Conservation (phyloP, 148 eudicot genomes). For the Arctostaphylos glauca region DNA sequence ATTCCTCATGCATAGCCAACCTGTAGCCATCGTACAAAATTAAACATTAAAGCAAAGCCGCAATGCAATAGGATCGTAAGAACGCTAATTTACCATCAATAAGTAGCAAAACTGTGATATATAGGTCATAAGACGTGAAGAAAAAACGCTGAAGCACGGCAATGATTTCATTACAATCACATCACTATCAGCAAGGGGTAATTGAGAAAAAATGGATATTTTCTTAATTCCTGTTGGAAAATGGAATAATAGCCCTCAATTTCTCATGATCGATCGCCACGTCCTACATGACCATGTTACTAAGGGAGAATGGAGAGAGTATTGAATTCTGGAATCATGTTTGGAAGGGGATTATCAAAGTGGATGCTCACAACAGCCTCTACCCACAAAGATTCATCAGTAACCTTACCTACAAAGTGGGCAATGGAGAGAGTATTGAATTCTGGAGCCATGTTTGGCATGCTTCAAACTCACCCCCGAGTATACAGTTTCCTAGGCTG, state of each 20-base stretch:
- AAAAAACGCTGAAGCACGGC: background rate
- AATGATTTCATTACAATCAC: background rate
- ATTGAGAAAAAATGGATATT: background rate
- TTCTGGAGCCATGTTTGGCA: too few relatives aligned
- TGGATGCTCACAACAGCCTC: too few relatives aligned
- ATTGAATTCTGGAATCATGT: too few relatives aligned
- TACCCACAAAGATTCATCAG: too few relatives aligned
- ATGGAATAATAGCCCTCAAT: background rate
- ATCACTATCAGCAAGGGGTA: background rate
- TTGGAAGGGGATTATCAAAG: too few relatives aligned
- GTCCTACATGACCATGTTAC: background rate
- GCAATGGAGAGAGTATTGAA: too few relatives aligned
- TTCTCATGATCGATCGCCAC: background rate
- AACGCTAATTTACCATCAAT: background rate
- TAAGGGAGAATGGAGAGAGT: too few relatives aligned
- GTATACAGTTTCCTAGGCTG: too few relatives aligned
- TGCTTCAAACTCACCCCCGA: too few relatives aligned
- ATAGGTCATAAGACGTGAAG: background rate
- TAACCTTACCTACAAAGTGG: too few relatives aligned
- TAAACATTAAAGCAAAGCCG: background rate
- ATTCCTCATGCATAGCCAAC: slow-evolving; percentile 93
- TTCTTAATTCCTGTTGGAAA: background rate
- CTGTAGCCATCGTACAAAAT: slow-evolving; percentile 32
- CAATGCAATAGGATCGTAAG: background rate
- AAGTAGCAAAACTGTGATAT: background rate